Conservation (phyloP, 768 basidiomycete species). For the Calvatia gigantea region DNA sequence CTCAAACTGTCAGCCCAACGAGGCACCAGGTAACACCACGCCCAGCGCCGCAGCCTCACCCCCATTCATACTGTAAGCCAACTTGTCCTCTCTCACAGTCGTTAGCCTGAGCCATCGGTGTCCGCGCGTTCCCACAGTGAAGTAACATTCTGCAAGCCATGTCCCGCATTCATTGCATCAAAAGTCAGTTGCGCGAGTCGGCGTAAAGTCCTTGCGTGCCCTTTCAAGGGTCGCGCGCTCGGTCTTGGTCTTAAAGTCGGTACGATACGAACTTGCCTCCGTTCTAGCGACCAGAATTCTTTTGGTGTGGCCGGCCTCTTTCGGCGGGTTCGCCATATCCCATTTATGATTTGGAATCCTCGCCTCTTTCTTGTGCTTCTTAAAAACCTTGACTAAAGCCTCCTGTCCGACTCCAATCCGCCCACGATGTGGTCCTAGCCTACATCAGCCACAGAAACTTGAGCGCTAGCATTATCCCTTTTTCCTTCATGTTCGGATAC, state of each 20-base stretch:
- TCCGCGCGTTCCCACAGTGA: conserved; percentile 85
- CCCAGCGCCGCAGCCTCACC: conserved; percentile 95
- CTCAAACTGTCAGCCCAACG: conserved; percentile 85
- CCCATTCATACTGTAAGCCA: conserved; percentile 93
- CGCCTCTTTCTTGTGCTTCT: conserved; percentile 64
- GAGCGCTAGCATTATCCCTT: conserved; percentile 57
- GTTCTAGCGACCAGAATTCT: conserved; percentile 89
- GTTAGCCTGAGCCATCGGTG: conserved; percentile 87
- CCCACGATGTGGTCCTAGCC: conserved; percentile 77
- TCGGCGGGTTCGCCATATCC: conserved; percentile 92
- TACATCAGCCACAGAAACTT: conserved; percentile 71
- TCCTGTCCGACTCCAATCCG: conserved; percentile 82
- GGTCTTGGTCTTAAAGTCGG: conserved; percentile 83
- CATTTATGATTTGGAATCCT: conserved; percentile 70
- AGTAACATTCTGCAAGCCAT: conserved; percentile 69
- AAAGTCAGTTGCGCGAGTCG: conserved; percentile 68
- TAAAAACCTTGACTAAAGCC: conserved; percentile 77
- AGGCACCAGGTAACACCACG: conserved; percentile 89
- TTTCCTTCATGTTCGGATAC: conserved; percentile 52
- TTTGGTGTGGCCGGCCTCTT: conserved; percentile 91
- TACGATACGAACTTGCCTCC: conserved; percentile 77
- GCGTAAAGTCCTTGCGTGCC: conserved; percentile 62
- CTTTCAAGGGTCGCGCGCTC: conserved; percentile 75
- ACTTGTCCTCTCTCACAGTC: conserved; percentile 83
- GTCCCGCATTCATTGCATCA: conserved; percentile 61